Evolutionary conservation across 345 rosid species (phyloP).

Genomic region (Ceriops decandra): DNA sequence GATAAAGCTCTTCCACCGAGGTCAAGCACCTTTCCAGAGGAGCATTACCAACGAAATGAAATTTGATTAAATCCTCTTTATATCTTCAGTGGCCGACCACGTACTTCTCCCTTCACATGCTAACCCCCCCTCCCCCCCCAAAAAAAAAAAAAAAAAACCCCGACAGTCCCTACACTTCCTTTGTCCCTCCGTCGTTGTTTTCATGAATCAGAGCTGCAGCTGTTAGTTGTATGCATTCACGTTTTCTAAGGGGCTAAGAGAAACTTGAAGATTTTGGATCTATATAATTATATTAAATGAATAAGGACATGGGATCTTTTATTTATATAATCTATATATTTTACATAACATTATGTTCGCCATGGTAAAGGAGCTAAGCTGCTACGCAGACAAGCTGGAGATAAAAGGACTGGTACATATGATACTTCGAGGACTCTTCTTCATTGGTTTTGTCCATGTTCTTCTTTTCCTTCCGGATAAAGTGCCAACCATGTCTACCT

Average conservation of each 20-base stretch:
- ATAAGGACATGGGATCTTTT: background rate
- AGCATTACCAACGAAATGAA: constrained; percentile 1
- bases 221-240: too few species aligned
- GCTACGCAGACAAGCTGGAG: background rate
- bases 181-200: background rate
- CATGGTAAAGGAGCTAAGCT: background rate
- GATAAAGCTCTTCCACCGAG: constrained; percentile 27
- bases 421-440: constrained; percentile 23
- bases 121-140: too few species aligned
- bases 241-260: too few species aligned
- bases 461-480: constrained; percentile 29
- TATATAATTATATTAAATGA: background rate
- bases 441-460: constrained; percentile 10
- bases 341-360: background rate
- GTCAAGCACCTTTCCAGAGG: constrained; percentile 25
- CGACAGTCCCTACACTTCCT: background rate
- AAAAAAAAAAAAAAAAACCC: constrained; percentile 13
- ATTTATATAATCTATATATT: background rate
- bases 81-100: constrained; percentile 48
- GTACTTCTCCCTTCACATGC: constrained; percentile 37
- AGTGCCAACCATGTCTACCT: constrained; percentile 59
- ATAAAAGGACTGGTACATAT: background rate
- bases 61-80: background rate
- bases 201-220: too few species aligned
- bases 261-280: background rate